Conservation (phyloP, 2,329 filamentous ascomycete genomes). For the Sporothrix protearum region DNA sequence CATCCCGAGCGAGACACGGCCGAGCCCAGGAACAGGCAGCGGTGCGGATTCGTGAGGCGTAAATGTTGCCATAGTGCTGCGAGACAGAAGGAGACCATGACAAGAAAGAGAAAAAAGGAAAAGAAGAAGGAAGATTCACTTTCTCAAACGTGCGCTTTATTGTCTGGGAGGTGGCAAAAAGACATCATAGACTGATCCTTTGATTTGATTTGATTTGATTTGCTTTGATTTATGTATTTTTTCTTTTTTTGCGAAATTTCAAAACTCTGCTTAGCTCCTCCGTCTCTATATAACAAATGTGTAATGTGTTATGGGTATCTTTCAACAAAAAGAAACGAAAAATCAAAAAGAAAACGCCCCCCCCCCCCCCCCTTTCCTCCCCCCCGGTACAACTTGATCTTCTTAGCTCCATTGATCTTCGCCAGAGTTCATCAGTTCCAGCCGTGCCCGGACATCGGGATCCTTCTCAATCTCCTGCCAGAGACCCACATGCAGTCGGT, state of each 20-base stretch:
- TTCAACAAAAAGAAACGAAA: background rate
- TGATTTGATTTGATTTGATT: too few species aligned
- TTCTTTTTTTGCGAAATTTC: too few species aligned
- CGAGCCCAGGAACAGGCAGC: conserved; percentile 11
- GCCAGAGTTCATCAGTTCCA: conserved; percentile 42
- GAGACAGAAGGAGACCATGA: too few species aligned
- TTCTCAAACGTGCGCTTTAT: background rate
- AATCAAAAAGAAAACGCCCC: background rate
- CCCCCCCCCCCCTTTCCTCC: too few species aligned
- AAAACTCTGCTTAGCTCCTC: background rate
- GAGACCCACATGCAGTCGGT: conserved; percentile 51
- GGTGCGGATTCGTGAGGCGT: background rate
- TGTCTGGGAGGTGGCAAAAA: background rate
- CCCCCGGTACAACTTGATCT: background rate
- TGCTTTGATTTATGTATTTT: too few species aligned
- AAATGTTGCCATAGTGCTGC: too few species aligned
- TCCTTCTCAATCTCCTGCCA: conserved; percentile 60
- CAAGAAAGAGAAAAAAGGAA: too few species aligned
- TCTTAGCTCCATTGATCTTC: conserved; percentile 24
- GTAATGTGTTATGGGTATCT: background rate
- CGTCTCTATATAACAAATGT: background rate
- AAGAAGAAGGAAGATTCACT: background rate
- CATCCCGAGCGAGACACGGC: conserved; percentile 16
- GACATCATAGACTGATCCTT: background rate
- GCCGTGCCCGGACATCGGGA: conserved; percentile 41